Percentiles rank a stretch among this genome's conserved stretches.
Conservation (phyloP, 1,139 yeast species). For the Suhomyces panamericanus region DNA sequence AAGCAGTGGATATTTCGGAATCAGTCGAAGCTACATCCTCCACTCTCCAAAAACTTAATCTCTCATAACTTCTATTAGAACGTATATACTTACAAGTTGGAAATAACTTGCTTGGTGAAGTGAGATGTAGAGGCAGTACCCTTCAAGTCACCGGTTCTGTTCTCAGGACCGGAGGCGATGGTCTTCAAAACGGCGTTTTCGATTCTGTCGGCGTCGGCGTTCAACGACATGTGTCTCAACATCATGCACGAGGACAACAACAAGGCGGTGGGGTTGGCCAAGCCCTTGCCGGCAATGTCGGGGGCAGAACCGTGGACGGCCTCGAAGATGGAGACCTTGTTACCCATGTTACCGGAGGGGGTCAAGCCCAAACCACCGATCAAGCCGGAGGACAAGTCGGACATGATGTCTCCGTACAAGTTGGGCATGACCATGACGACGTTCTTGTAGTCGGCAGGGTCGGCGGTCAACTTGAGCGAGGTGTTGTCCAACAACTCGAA, state of each 20-base stretch:
- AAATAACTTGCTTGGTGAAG: conserved; percentile 72
- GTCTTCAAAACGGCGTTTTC: conserved; percentile 88
- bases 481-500: conserved; percentile 95
- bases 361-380: conserved; percentile 98
- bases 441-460: conserved; percentile 75
- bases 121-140: conserved; percentile 87
- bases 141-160: conserved; percentile 93
- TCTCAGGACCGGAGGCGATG: conserved; percentile 90
- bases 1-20: neutral
- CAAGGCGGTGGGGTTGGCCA: conserved; percentile 98
- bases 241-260: conserved; percentile 95
- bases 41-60: neutral
- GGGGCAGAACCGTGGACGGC: conserved; percentile 99
- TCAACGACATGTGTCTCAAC: conserved; percentile 97
- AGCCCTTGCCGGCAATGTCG: conserved; percentile 96
- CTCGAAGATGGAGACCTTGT: conserved; percentile 94
- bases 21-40: neutral
- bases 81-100: conserved; percentile 37
- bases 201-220: conserved; percentile 75
- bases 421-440: conserved; percentile 99
- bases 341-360: conserved; percentile 99
- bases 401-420: conserved; percentile 97
- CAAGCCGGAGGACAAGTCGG: conserved; percentile 94
- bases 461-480: conserved; percentile 83
- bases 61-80: conserved; percentile 4